Evolutionary conservation across 148 eudicot genomes (phyloP).

Genomic region (Spergularia marina): DNA sequence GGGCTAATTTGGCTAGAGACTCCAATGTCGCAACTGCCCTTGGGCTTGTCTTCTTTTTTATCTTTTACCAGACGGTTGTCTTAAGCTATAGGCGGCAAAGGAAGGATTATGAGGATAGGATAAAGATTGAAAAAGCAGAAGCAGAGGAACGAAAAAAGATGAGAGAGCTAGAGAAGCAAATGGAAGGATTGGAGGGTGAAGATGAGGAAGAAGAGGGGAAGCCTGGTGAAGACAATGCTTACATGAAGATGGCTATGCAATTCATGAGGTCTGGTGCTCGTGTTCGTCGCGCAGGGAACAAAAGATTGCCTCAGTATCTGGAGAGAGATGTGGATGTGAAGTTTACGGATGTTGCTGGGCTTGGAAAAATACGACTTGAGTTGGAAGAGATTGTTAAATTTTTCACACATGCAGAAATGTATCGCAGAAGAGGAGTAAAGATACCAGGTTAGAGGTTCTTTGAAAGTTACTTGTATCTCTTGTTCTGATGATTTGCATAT

Average conservation of each 20-base stretch:
- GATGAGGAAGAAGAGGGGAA: slow-evolving; percentile 62
- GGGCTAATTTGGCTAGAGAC: slow-evolving; percentile 62
- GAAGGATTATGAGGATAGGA: slow-evolving; percentile 92
- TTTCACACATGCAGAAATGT: slow-evolving; percentile 90
- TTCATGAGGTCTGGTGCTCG: slow-evolving; percentile 97
- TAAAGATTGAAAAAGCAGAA: slow-evolving; percentile 88
- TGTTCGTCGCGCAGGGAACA: slow-evolving; percentile 55
- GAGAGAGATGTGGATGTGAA: slow-evolving; percentile 86
- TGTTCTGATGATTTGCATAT: slow-evolving; percentile 10
- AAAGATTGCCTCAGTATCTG: slow-evolving; percentile 67
- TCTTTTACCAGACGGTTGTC: slow-evolving; percentile 71
- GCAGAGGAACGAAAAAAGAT: slow-evolving; percentile 89
- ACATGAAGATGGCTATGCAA: slow-evolving; percentile 75
- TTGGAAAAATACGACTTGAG: slow-evolving; percentile 88
- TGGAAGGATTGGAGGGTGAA: slow-evolving; percentile 53
- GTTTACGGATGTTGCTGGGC: slow-evolving; percentile 96
- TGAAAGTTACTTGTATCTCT: not conserved
- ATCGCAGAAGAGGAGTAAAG: slow-evolving; percentile 85
- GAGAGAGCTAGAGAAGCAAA: slow-evolving; percentile 68
- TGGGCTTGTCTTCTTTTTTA: slow-evolving; percentile 63
- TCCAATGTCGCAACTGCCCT: slow-evolving; percentile 53
- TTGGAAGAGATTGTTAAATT: slow-evolving; percentile 96
- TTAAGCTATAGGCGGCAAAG: slow-evolving; percentile 64
- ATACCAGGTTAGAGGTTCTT: slow-evolving; percentile 65
- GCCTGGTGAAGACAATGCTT: slow-evolving; percentile 51